phyloP scores from a whole-genome alignment of 306 rosid genomes.

The Vigna radiata region DNA sequence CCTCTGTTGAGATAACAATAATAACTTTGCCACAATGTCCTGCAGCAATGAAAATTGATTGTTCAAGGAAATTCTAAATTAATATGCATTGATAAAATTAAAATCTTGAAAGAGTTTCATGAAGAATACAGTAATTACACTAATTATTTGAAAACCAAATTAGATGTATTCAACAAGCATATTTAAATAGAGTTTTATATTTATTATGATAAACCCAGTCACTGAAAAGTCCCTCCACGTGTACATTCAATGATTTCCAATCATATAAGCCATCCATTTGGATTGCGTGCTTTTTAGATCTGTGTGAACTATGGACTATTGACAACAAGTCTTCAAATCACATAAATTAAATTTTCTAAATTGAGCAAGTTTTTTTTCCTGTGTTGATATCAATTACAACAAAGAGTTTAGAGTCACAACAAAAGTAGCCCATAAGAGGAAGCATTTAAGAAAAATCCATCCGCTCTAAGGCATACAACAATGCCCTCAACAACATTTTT shows the following conservation, averaged over 20 bases:
- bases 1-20: conserved; percentile 87
- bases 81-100: conserved; percentile 3
- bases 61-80: conserved; percentile 40
- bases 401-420: conserved; percentile 18
- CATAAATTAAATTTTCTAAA: conserved; percentile 15
- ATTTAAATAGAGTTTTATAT: background rate
- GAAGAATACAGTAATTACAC: conserved; percentile 22
- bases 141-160: conserved; percentile 10
- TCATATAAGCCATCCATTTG: conserved; percentile 17
- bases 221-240: conserved; percentile 13
- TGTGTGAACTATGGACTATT: conserved; percentile 1
- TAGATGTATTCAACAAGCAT: conserved; percentile 14
- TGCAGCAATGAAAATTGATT: conserved; percentile 43
- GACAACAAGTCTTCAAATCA: conserved; percentile 27
- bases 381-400: background rate
- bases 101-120: background rate
- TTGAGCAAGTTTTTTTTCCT: background rate
- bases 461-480: background rate
- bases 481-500: background rate
- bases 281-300: background rate
- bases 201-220: conserved; percentile 22
- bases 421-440: conserved; percentile 11
- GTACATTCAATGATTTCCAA: conserved; percentile 18
- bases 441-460: conserved; percentile 23
- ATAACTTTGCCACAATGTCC: conserved; percentile 88